These are phyloP conservation scores for Magnusiomyces ingens DNA, from an alignment of 1,139 yeast species.

Conservation along the genomic window DNA sequence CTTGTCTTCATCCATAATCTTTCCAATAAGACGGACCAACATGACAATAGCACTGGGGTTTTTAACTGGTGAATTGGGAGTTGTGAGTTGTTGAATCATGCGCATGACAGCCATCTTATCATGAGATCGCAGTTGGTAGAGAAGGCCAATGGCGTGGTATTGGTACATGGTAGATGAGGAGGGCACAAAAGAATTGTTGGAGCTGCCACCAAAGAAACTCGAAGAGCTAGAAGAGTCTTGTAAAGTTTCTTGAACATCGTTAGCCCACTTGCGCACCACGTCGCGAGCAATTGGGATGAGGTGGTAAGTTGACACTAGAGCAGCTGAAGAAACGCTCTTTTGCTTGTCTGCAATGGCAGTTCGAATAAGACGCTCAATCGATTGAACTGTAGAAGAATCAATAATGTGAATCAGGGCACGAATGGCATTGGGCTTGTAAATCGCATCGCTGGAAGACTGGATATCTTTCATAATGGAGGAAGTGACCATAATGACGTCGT, in stretches of 20 bases:
- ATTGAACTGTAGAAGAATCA: slow-evolving; percentile 88
- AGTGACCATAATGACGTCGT: slow-evolving; percentile 94
- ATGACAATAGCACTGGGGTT: slow-evolving; percentile 66
- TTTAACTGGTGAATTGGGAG: slow-evolving; percentile 39
- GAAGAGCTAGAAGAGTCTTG: slow-evolving; percentile 47
- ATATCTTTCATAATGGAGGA: slow-evolving; percentile 97
- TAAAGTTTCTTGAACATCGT: slow-evolving; percentile 87
- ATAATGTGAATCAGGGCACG: slow-evolving; percentile 85
- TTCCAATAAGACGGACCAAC: slow-evolving; percentile 74
- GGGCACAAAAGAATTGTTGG: neutral
- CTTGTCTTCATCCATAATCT: slow-evolving; percentile 58
- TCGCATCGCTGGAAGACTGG: slow-evolving; percentile 69
- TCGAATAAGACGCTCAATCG: slow-evolving; percentile 88
- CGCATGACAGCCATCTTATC: slow-evolving; percentile 93
- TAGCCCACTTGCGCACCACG: slow-evolving; percentile 86
- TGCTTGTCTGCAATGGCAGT: slow-evolving; percentile 89
- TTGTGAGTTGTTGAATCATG: slow-evolving; percentile 71
- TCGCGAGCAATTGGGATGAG: slow-evolving; percentile 84
- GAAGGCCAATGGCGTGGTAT: slow-evolving; percentile 89
- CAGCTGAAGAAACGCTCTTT: slow-evolving; percentile 87
- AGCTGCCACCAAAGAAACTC: slow-evolving; percentile 43
- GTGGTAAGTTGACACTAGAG: slow-evolving; percentile 85
- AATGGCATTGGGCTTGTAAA: slow-evolving; percentile 91
- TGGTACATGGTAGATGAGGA: slow-evolving; percentile 63
- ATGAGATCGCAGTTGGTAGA: slow-evolving; percentile 81